Conservation (phyloP, 2,329 filamentous ascomycete genomes). For the Colletotrichum kahawae region DNA sequence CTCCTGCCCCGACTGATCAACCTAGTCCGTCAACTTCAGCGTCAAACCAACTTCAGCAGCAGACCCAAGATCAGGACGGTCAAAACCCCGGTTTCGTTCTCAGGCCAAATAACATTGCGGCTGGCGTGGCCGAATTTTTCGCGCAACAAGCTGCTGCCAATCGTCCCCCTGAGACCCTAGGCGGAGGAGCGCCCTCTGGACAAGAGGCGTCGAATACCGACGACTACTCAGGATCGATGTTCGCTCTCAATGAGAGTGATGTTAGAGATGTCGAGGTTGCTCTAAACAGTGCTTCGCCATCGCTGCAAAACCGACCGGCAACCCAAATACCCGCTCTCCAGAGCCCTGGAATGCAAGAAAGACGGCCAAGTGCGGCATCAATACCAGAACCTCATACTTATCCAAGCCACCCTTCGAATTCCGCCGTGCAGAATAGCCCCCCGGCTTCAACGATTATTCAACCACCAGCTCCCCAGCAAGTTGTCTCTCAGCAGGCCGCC, state of each 20-base stretch:
- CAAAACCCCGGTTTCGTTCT: not conserved
- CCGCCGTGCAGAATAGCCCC: not conserved
- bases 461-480: not conserved
- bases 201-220: not conserved
- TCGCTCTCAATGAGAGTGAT: not conserved
- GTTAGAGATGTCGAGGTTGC: not conserved
- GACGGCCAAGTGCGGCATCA: not conserved
- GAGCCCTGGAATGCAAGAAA: not conserved
- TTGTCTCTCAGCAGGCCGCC: not conserved
- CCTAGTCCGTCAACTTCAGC: constrained; percentile 49
- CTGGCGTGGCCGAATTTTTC: not conserved
- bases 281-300: not conserved
- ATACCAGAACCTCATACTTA: not conserved
- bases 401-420: not conserved
- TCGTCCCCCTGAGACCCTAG: not conserved
- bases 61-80: constrained; percentile 27
- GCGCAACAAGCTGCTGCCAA: not conserved
- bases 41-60: constrained; percentile 33
- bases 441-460: not conserved
- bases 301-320: not conserved
- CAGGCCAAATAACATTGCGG: not conserved
- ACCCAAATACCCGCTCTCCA: not conserved
- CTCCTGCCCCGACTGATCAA: constrained; percentile 68
- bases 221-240: not conserved
- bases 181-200: not conserved